Conservation (phyloP, 805 yeast genomes). For the Pichia insulana region DNA sequence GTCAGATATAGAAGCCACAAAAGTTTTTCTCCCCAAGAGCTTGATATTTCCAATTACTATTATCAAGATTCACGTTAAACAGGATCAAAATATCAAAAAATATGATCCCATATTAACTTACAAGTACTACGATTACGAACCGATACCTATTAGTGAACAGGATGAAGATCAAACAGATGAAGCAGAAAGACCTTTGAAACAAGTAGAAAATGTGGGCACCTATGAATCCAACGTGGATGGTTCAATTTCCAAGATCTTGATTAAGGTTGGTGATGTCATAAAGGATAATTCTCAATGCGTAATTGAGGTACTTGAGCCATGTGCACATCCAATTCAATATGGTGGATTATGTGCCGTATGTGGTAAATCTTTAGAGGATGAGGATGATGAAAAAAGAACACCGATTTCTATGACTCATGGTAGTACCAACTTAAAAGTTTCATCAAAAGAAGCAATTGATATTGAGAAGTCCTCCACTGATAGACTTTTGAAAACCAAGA, state of each 20-base stretch:
- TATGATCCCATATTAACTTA: conserved; percentile 51
- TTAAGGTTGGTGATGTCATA: conserved; percentile 54
- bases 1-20: conserved; percentile 28
- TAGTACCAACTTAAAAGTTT: conserved; percentile 72
- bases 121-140: conserved; percentile 59
- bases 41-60: conserved; percentile 64
- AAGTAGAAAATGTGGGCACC: conserved; percentile 63
- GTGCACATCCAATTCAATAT: conserved; percentile 86
- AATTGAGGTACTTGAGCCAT: conserved; percentile 63
- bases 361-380: conserved; percentile 67
- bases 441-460: conserved; percentile 76
- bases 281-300: conserved; percentile 38
- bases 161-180: conserved; percentile 28
- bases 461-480: conserved; percentile 63
- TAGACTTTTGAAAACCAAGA: conserved; percentile 50
- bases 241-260: conserved; percentile 38
- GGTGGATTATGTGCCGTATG: conserved; percentile 94
- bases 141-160: conserved; percentile 41
- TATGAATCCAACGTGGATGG: conserved; percentile 86
- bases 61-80: conserved; percentile 36
- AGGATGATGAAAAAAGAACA: conserved; percentile 65
- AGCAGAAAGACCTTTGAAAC: conserved; percentile 32
- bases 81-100: conserved; percentile 39
- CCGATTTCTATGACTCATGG: conserved; percentile 87
- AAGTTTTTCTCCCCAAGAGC: conserved; percentile 48